Percentiles rank a stretch among this genome's conserved stretches.
These are phyloP conservation scores for Wakefieldia striispora DNA, from an alignment of 768 basidiomycete genomes.

Conservation along the genomic window DNA sequence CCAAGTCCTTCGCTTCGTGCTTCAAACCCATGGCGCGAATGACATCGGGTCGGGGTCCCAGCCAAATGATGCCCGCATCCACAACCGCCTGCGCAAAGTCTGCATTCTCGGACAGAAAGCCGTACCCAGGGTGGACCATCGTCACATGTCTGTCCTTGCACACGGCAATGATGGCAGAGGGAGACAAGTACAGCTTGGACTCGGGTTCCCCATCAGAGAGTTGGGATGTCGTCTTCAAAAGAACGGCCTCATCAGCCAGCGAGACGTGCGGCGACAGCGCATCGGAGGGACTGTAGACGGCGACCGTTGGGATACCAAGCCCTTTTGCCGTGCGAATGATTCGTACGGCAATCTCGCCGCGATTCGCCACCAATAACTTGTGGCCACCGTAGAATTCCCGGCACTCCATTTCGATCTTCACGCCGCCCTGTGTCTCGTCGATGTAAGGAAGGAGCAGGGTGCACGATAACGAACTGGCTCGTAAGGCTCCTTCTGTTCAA, in stretches of 20 bases:
- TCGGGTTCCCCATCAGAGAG: conserved; percentile 25
- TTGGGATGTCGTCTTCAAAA: conserved; percentile 26
- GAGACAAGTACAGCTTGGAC: conserved; percentile 43
- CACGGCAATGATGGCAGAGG: conserved; percentile 38
- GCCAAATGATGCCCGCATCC: conserved; percentile 51
- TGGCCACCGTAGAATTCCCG: conserved; percentile 29
- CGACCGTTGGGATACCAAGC: conserved; percentile 52
- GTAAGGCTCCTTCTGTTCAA: too few species aligned
- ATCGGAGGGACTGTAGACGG: conserved; percentile 60
- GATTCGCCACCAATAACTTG: conserved; percentile 65
- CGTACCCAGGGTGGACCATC: conserved; percentile 62
- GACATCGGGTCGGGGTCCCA: conserved; percentile 51
- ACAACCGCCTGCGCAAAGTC: conserved; percentile 48
- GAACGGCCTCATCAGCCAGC: conserved; percentile 49
- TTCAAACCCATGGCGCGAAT: conserved; percentile 61
- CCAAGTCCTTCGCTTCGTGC: conserved; percentile 52
- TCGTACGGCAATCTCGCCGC: conserved; percentile 70
- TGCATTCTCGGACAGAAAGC: conserved; percentile 64
- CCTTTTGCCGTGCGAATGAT: conserved; percentile 55
- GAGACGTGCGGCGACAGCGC: conserved; percentile 56
- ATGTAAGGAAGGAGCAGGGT: too few species aligned
- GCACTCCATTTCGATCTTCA: conserved; percentile 6
- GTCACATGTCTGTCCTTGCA: conserved; percentile 43
- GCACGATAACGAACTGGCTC: too few species aligned
- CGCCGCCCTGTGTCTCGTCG: too few species aligned